Percentiles rank a stretch among this genome's conserved stretches.
These are phyloP conservation scores for Leccinum broughii DNA, from an alignment of 768 basidiomycete species.

Conservation along the genomic window DNA sequence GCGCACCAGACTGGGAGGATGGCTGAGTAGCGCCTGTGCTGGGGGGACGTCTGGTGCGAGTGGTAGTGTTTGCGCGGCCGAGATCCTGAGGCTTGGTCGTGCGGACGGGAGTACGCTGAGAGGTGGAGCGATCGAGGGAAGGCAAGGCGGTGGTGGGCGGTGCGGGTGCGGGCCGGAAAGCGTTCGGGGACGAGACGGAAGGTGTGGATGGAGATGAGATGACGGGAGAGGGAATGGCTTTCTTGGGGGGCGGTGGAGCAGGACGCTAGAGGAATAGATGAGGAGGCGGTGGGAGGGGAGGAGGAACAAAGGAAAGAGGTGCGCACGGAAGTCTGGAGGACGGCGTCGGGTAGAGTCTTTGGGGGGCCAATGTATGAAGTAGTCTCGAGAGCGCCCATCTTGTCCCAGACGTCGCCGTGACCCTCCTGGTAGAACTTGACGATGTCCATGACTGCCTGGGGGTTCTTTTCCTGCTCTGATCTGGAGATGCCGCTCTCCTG, in stretches of 20 bases:
- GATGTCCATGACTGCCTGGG: conserved; percentile 97
- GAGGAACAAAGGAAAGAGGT: not conserved
- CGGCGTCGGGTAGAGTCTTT: conserved; percentile 44
- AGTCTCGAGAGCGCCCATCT: conserved; percentile 62
- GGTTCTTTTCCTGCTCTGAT: conserved; percentile 95
- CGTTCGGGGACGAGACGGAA: conserved; percentile 41
- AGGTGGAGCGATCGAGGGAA: conserved; percentile 83
- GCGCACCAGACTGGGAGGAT: conserved; percentile 34
- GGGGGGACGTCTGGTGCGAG: conserved; percentile 60
- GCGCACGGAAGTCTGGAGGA: conserved; percentile 58
- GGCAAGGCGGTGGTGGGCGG: conserved; percentile 65
- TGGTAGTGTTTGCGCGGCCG: conserved; percentile 69
- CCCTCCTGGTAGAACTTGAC: conserved; percentile 98
- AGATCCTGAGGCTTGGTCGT: conserved; percentile 45
- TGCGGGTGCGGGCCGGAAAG: conserved; percentile 75
- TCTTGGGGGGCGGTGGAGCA: conserved; percentile 45
- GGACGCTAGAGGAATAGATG: conserved; percentile 32
- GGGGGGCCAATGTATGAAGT: conserved; percentile 24
- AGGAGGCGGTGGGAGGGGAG: not conserved
- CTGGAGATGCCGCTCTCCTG: conserved; percentile 95
- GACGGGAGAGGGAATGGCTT: conserved; percentile 29
- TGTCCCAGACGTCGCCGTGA: conserved; percentile 80
- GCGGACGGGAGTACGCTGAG: conserved; percentile 72
- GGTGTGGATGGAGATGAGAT: conserved; percentile 32
- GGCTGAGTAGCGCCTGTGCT: conserved; percentile 32